Percentiles rank a stretch among this genome's conserved stretches.
These are phyloP conservation scores for Amanita molliuscula DNA, from an alignment of 768 basidiomycete genomes.

Conservation along the genomic window DNA sequence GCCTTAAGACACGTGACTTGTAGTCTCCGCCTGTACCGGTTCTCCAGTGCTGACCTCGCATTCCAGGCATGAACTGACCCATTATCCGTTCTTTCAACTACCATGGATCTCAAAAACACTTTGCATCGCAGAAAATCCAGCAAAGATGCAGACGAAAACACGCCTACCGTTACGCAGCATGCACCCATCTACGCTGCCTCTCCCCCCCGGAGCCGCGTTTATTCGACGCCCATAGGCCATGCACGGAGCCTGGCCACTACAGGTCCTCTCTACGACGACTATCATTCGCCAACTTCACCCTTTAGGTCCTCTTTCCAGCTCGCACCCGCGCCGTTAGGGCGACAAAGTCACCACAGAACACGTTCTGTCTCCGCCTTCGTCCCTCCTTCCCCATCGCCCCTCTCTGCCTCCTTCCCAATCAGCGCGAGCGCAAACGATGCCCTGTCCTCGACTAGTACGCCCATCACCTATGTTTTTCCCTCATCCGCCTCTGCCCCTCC, in stretches of 20 bases:
- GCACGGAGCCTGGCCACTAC: neutral
- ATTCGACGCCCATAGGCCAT: neutral
- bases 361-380: conserved; percentile 4
- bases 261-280: neutral
- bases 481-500: conserved; percentile 13
- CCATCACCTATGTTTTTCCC: conserved; percentile 9
- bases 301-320: conserved; percentile 1
- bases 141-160: conserved; percentile 26
- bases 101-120: neutral
- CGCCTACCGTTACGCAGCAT: conserved; percentile 4
- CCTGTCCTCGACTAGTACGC: conserved; percentile 10
- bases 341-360: neutral
- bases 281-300: neutral
- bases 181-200: neutral
- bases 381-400: conserved; percentile 35
- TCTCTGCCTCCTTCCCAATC: conserved; percentile 23
- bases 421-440: conserved; percentile 13
- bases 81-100: neutral
- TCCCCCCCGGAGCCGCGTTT: neutral
- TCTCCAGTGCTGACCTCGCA: neutral
- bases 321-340: neutral
- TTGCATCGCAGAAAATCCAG: conserved; percentile 36
- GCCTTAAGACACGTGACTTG: neutral
- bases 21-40: too few species aligned
- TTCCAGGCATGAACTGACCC: conserved; percentile 3